phyloP scores from a whole-genome alignment of 2,329 filamentous ascomycete species.

The Fusarium nodosum region DNA sequence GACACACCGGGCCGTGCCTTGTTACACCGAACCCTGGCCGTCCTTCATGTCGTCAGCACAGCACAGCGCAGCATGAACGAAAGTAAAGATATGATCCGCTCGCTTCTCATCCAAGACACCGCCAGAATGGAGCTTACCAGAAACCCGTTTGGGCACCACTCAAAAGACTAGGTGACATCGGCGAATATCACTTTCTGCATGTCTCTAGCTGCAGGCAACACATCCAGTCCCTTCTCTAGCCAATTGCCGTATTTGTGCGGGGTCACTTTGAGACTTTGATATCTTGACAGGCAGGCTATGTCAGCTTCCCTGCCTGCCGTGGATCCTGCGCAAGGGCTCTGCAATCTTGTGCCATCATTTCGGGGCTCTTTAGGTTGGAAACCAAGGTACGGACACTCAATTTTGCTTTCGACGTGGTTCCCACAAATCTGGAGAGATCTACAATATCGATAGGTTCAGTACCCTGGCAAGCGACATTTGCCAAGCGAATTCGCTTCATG shows the following conservation, averaged over 20 bases:
- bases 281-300: constrained; percentile 12
- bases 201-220: constrained; percentile 26
- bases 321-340: constrained; percentile 19
- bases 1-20: neutral
- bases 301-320: constrained; percentile 18
- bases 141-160: constrained; percentile 13
- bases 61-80: neutral
- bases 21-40: neutral
- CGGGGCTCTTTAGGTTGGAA: constrained; percentile 4
- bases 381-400: neutral
- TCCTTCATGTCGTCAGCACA: neutral
- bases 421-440: constrained; percentile 21
- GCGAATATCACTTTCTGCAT: constrained; percentile 15
- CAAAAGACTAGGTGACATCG: constrained; percentile 6
- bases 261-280: constrained; percentile 15
- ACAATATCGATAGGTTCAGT: constrained; percentile 5
- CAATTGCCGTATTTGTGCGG: constrained; percentile 1
- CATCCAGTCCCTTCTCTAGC: constrained; percentile 9
- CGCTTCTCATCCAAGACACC: constrained; percentile 17
- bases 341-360: constrained; percentile 3
- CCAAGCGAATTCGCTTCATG: constrained; percentile 13
- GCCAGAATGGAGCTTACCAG: constrained; percentile 25
- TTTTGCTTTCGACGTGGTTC: constrained; percentile 1
- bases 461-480: constrained; percentile 11
- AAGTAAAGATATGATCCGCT: neutral